These are phyloP conservation scores for Brassica incana DNA, from an alignment of 345 rosid species.

Conservation along the genomic window DNA sequence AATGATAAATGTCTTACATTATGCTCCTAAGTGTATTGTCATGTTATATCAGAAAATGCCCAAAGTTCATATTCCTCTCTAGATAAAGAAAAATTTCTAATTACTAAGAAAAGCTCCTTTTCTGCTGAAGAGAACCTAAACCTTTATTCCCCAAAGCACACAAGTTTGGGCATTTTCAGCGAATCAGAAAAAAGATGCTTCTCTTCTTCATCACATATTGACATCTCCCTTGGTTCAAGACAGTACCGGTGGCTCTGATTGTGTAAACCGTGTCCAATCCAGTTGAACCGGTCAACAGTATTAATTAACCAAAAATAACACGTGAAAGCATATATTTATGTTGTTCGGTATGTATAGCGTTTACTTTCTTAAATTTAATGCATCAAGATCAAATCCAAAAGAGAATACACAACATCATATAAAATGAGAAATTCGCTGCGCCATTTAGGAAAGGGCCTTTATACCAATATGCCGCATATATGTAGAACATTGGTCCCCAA, in stretches of 20 bases:
- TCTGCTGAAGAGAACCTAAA: slow-evolving; percentile 29
- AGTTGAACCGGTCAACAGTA: slow-evolving; percentile 10
- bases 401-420: background rate
- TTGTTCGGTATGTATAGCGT: background rate
- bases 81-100: slow-evolving; percentile 3
- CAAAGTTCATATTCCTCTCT: slow-evolving; percentile 21
- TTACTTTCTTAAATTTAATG: slow-evolving; percentile 8
- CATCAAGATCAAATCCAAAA: background rate
- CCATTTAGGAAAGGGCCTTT: slow-evolving; percentile 16
- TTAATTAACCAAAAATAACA: slow-evolving; percentile 11
- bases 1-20: slow-evolving; percentile 12
- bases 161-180: slow-evolving; percentile 32
- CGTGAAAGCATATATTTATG: background rate
- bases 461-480: slow-evolving; percentile 2
- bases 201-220: slow-evolving; percentile 26
- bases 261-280: background rate
- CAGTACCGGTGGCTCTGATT: background rate
- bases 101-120: slow-evolving; percentile 24
- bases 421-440: slow-evolving; percentile 22
- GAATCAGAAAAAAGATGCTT: slow-evolving; percentile 32
- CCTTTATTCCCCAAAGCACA: slow-evolving; percentile 33
- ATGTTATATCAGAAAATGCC: background rate
- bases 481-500: slow-evolving; percentile 26
- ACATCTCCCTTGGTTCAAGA: background rate
- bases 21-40: slow-evolving; percentile 6